Base-by-base conservation (phyloP, 163 green algal genomes). In the Coccomyxa subellipsoidea region DNA sequence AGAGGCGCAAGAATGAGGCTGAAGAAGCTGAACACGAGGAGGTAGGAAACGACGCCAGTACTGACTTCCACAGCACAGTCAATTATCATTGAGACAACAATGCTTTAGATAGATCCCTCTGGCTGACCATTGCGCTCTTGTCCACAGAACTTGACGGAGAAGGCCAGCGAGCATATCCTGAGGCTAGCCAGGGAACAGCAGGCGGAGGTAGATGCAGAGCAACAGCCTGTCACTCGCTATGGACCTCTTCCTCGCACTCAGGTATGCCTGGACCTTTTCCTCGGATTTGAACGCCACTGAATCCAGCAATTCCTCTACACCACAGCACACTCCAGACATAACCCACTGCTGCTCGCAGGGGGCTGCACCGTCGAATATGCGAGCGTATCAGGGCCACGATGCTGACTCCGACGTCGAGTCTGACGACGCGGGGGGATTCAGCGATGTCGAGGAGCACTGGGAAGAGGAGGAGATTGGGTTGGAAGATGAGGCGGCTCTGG, bases 401-500 rank as follows among this genome's bases (percentile, higher is more conserved):
- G 40, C 31, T 32, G 70, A 77, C 70, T 40, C 70, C 29, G 70
- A 40, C 12, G n/a, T n/a, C n/a, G 70, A 37, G 38, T 27, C 6
- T 39, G 75, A n/a, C 21, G 31, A 31, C 10, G 12, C 27, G 36
- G 71, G 31, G 1, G 71, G 76, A 54, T 81, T 69, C 8, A 69
- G 36, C 37, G 38, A 79, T 54, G 73, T 37, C 7, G 73, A 79
- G 35, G 71, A 77, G 66, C 32, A 27, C 54, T 78, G 36, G 77
- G 1, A 32, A 35, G 90, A 93, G 53, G 80, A 93, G 70, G 90
- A 97, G 84, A 83, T 98, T 9, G 89, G 87, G 32, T 83, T 91
- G 0, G 93, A 97, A 66, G 95, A 98, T 76, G 93, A 98, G 90
- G 84, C 83, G 0, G 94, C 93, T 3, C 86, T 99, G 76, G 89